Percentiles rank a stretch among this genome's conserved stretches.
Evolutionary conservation across 345 rosid species (phyloP).

Genomic region (Streptanthus diversifolius): DNA sequence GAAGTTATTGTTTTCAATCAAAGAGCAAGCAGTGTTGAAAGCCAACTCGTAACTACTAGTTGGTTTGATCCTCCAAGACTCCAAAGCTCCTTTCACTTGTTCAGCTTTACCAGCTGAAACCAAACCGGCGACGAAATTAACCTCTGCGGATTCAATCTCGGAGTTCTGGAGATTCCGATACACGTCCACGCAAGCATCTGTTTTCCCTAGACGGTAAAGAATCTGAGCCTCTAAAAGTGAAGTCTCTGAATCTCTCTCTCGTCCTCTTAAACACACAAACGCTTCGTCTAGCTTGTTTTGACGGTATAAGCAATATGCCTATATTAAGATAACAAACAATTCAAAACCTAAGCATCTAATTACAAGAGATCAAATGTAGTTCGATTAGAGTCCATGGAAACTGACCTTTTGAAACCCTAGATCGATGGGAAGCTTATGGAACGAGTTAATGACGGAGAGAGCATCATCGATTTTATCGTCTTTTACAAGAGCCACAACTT

Average conservation of each 20-base stretch:
- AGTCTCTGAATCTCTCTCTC: constrained; percentile 47
- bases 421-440: constrained; percentile 45
- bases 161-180: constrained; percentile 59
- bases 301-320: constrained; percentile 96
- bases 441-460: constrained; percentile 53
- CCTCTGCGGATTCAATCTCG: constrained; percentile 55
- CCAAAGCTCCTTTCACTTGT: constrained; percentile 69
- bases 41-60: constrained; percentile 83
- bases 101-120: constrained; percentile 69
- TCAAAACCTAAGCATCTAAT: neutral
- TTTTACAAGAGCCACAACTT: constrained; percentile 74
- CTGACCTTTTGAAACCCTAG: constrained; percentile 64
- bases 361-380: neutral
- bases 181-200: constrained; percentile 66
- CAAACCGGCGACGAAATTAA: constrained; percentile 70
- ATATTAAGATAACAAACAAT: constrained; percentile 3
- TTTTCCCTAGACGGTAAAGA: constrained; percentile 68
- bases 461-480: constrained; percentile 66
- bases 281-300: constrained; percentile 84
- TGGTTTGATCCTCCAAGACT: constrained; percentile 59
- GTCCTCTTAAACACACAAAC: constrained; percentile 47
- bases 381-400: neutral
- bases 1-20: constrained; percentile 59
- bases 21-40: constrained; percentile 78
- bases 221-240: constrained; percentile 84